These are phyloP conservation scores for Forsythia suspensa DNA, from an alignment of 257 asterid genomes.

Conservation along the genomic window DNA sequence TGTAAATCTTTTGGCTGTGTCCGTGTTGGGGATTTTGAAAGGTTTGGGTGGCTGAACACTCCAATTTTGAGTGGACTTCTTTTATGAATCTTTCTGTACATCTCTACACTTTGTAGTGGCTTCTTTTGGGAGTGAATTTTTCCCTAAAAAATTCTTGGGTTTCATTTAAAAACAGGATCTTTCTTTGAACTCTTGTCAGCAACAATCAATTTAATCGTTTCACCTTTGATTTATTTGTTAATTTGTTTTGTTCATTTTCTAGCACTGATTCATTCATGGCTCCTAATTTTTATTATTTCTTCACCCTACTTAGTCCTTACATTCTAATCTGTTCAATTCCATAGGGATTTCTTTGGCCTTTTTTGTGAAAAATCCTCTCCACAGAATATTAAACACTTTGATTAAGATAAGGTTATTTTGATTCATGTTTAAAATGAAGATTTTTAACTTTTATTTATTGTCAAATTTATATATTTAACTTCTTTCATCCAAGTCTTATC, in stretches of 20 bases:
- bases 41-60: background rate
- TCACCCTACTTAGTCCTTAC: background rate
- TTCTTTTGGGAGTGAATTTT: background rate
- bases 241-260: background rate
- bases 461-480: too few species aligned
- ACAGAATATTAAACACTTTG: background rate
- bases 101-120: background rate
- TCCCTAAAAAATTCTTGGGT: background rate
- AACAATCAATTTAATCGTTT: background rate
- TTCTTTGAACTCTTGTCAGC: background rate
- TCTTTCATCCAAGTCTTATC: too few species aligned
- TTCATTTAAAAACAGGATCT: background rate
- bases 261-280: background rate
- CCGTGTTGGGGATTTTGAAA: background rate
- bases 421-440: too few species aligned
- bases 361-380: background rate
- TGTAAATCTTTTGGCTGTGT: background rate
- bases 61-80: background rate
- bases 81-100: background rate
- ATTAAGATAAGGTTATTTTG: too few species aligned
- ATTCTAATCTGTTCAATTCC: background rate
- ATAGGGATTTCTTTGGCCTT: background rate
- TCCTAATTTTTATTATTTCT: background rate
- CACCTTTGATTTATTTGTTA: background rate
- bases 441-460: too few species aligned